Percentiles rank a stretch among this genome's conserved stretches.
These are phyloP conservation scores for Discostella pseudostelligera DNA, from an alignment of 108 stramenopile species.

Conservation along the genomic window DNA sequence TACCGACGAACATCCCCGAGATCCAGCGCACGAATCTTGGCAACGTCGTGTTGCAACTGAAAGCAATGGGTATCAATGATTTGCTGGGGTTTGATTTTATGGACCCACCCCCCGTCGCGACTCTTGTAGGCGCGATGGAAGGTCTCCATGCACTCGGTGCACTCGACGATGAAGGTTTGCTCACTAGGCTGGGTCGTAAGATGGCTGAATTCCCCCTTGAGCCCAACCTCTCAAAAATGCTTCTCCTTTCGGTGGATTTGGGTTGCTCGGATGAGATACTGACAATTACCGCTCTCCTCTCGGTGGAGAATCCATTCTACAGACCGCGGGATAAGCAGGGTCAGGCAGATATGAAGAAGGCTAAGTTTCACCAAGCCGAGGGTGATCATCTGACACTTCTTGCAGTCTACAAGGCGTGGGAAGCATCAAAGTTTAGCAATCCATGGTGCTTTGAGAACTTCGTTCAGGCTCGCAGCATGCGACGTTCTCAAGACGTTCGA, in stretches of 20 bases:
- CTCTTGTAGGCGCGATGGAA: constrained; percentile 96
- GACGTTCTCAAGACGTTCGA: constrained; percentile 97
- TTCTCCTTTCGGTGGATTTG: constrained; percentile 92
- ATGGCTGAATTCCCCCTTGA: constrained; percentile 99
- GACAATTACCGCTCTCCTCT: constrained; percentile 95
- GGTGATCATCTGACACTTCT: constrained; percentile 98
- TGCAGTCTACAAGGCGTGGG: constrained; percentile 97
- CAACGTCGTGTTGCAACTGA: constrained; percentile 94
- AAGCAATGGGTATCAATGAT: constrained; percentile 98
- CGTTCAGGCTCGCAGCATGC: constrained; percentile 95
- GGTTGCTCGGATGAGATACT: constrained; percentile 98
- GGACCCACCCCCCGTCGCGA: constrained; percentile 97
- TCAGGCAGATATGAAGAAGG: constrained; percentile 99
- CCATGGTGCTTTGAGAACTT: constrained; percentile 99
- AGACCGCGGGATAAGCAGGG: constrained; percentile 98
- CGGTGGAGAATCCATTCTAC: constrained; percentile 97
- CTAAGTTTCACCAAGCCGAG: constrained; percentile 98
- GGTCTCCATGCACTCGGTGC: constrained; percentile 94
- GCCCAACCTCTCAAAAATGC: constrained; percentile 94
- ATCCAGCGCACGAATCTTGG: constrained; percentile 96
- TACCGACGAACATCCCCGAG: constrained; percentile 92
- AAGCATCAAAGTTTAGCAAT: constrained; percentile 88
- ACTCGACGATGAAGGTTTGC: constrained; percentile 95
- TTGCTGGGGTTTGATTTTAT: constrained; percentile 98
- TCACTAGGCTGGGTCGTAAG: constrained; percentile 92